phyloP scores from a whole-genome alignment of 345 rosid genomes.

The Raphanus sativus region DNA sequence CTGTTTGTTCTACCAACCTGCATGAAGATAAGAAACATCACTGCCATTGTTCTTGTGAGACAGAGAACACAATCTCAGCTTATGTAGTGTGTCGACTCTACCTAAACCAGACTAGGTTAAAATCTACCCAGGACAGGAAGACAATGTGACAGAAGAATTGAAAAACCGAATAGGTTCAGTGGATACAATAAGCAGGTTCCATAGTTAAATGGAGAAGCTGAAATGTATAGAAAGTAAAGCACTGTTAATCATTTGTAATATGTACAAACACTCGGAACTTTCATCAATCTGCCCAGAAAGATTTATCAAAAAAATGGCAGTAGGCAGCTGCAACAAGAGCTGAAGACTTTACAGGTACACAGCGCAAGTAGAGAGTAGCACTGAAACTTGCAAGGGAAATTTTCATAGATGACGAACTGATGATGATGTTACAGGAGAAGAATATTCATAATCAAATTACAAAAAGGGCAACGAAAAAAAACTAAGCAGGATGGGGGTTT shows the following conservation, averaged over 20 bases:
- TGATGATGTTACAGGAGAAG: constrained; percentile 14
- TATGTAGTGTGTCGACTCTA: background rate
- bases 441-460: constrained; percentile 8
- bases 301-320: background rate
- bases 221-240: background rate
- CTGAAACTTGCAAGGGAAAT: constrained; percentile 1
- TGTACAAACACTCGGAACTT: background rate
- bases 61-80: background rate
- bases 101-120: background rate
- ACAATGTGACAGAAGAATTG: background rate
- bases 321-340: background rate
- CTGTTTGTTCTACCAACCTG: background rate
- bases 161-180: background rate
- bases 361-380: background rate
- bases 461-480: background rate
- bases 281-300: background rate
- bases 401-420: constrained; percentile 10
- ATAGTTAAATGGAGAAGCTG: background rate
- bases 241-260: background rate
- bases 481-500: constrained; percentile 5
- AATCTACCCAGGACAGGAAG: background rate
- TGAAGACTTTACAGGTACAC: background rate
- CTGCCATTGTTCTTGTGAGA: background rate
- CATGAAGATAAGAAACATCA: background rate
- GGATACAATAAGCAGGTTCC: constrained; percentile 8